Percentiles rank a stretch among this genome's conserved stretches.
Conservation (phyloP, 176 grass and related monocot genomes). For the Zea luxurians region DNA sequence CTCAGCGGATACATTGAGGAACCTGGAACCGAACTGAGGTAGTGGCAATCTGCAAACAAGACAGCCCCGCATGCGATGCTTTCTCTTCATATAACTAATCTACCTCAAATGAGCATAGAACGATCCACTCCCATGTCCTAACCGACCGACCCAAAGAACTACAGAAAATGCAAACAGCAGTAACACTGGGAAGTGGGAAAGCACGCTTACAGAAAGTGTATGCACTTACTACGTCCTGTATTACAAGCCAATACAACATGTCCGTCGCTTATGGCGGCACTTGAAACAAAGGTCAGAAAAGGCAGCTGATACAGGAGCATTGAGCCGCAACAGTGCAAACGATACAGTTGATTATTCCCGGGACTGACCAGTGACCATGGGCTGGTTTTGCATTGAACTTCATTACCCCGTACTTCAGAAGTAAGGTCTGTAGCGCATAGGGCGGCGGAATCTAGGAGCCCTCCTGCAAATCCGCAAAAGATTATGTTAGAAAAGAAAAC, state of each 20-base stretch:
- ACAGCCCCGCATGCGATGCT: neutral
- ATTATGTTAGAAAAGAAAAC: neutral
- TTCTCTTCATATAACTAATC: neutral
- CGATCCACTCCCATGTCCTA: too few species aligned
- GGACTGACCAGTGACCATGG: conserved; percentile 2
- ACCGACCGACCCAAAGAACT: neutral
- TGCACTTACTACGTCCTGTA: neutral
- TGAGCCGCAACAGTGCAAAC: neutral
- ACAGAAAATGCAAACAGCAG: neutral
- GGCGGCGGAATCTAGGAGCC: conserved; percentile 57
- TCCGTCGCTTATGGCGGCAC: neutral
- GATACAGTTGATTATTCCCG: conserved; percentile 29
- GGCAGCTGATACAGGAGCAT: neutral
- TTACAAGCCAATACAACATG: conserved; percentile 22
- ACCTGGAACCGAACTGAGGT: neutral
- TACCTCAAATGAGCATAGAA: too few species aligned
- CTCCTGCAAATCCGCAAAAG: conserved; percentile 34
- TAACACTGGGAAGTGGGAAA: too few species aligned
- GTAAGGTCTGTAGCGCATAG: conserved; percentile 57
- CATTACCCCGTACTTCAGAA: conserved; percentile 18
- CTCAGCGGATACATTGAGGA: neutral
- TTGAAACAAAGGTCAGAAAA: neutral
- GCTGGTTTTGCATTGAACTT: neutral
- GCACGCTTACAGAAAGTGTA: neutral
- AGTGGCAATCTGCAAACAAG: neutral